Conservation (phyloP, 2,329 filamentous ascomycete genomes). For the Metarhizium guizhouense region DNA sequence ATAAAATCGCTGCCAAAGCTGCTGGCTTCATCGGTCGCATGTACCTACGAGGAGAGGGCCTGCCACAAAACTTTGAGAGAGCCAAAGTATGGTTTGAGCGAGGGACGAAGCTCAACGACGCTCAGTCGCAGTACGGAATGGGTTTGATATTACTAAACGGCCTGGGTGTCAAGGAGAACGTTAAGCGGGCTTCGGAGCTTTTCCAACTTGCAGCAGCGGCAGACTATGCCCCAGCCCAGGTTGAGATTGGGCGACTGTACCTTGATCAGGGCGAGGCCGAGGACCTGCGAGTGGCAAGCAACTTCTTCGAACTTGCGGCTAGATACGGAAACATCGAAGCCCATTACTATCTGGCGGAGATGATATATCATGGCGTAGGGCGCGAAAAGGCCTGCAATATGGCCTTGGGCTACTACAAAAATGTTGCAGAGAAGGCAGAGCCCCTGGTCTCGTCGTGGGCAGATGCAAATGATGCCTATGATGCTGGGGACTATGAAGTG, state of each 20-base stretch:
- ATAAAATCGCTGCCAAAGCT: conserved; percentile 72
- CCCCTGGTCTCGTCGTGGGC: conserved; percentile 66
- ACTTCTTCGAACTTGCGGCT: conserved; percentile 82
- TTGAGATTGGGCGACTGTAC: conserved; percentile 74
- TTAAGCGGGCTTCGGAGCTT: conserved; percentile 62
- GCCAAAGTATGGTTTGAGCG: conserved; percentile 78
- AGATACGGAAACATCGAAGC: conserved; percentile 79
- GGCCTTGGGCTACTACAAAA: conserved; percentile 76
- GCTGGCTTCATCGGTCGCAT: conserved; percentile 84
- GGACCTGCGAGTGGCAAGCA: conserved; percentile 67
- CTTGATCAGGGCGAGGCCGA: conserved; percentile 67
- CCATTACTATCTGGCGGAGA: conserved; percentile 85
- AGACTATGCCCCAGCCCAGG: conserved; percentile 71
- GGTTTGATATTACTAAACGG: conserved; percentile 79
- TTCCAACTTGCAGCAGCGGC: conserved; percentile 76
- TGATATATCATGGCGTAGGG: conserved; percentile 72
- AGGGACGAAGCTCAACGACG: conserved; percentile 65
- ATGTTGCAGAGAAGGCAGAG: conserved; percentile 65
- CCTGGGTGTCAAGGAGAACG: conserved; percentile 60
- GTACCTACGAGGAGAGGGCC: conserved; percentile 80
- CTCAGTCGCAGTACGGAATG: conserved; percentile 75
- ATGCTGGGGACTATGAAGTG: conserved; percentile 67
- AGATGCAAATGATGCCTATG: conserved; percentile 77
- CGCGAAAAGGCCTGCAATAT: conserved; percentile 69
- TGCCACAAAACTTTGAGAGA: conserved; percentile 66